Base-by-base conservation (phyloP, 106 monocot genomes). In the Gastrodia elata region DNA sequence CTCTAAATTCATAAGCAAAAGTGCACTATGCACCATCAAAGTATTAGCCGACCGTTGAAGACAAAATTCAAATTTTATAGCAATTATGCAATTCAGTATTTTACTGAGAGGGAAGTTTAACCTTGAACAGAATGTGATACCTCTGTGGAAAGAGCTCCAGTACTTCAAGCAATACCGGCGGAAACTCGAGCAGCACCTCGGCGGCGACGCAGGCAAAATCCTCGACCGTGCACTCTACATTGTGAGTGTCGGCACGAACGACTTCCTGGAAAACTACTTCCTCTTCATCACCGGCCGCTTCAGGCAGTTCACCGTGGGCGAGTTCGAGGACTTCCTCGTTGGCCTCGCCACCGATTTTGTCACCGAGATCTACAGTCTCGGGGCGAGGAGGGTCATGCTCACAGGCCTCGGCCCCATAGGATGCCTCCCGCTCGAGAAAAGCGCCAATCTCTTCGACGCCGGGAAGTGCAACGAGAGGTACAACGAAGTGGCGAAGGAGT, bases 381-480 rank as follows among this genome's bases (percentile, higher is more conserved):
- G 94, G 0, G 94, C 91, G 1, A 83, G 94, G 0, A 91, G 85
- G 78, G 77, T 94, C 14, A 68, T 80, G 1, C 81, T 94, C 39
- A 78, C 91, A 0, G 76, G 87, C 6, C 82, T 94, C 5, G 40
- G 74, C 9, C 81, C 89, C 0, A 91, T 94, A 27, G 94, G 94
- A 8, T 94, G 94, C 76, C 68, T 94, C 68, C 94, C 94, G 26
- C 55, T 94, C 72, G 91, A 94, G 82, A 75, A 91, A 57, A 83
- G 85, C 18, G n/a, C 71, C 25, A 94, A 91, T 20, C 7, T 76
- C 6, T 3, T 76, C 10, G 13, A 24, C 14, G 41, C 68, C 2
- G 71, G 75, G 11, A 81, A 52, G 4, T 93, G 93, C 69, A 38
- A 81, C 15, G 87, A 89, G 72, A 76, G 83, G 81, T 84, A 85